These are phyloP conservation scores for Linnemannia schmuckeri DNA, from an alignment of 192 early-diverging fungal genomes.

Conservation along the genomic window DNA sequence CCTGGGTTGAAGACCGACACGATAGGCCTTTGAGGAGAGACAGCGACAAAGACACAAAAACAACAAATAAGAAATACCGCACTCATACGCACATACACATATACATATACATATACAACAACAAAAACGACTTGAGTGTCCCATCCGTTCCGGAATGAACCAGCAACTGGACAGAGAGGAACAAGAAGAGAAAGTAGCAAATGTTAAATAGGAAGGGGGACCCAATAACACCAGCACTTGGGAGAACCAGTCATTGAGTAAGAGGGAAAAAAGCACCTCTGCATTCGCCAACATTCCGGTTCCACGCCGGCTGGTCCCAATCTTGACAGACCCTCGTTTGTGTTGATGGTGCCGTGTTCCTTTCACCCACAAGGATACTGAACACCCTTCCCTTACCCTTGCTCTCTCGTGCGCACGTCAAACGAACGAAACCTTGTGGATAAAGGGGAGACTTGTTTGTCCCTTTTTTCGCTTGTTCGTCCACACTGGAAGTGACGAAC, in stretches of 20 bases:
- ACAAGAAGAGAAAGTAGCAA: not conserved
- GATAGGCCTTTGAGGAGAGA: not conserved
- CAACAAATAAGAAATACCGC: not conserved
- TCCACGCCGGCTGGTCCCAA: conserved; percentile 26
- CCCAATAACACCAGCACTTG: not conserved
- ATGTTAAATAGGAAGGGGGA: not conserved
- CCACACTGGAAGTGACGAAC: not conserved
- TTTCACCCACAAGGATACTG: not conserved
- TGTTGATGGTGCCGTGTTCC: not conserved
- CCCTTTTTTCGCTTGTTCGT: not conserved
- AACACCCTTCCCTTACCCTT: not conserved
- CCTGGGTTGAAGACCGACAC: conserved; percentile 6
- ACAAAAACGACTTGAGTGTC: not conserved
- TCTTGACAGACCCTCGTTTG: conserved; percentile 5
- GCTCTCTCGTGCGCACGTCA: not conserved
- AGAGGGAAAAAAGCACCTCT: not conserved
- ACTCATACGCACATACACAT: not conserved
- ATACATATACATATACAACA: not conserved
- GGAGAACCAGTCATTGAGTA: not conserved
- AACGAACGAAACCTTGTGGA: not conserved
- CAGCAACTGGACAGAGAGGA: not conserved
- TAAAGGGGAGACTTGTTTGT: conserved; percentile 4
- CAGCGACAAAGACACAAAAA: not conserved
- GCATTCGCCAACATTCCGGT: conserved; percentile 13
- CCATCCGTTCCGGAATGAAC: conserved; percentile 28